These are phyloP conservation scores for Alternaria atra DNA, from an alignment of 2,329 filamentous ascomycete genomes.

Conservation along the genomic window DNA sequence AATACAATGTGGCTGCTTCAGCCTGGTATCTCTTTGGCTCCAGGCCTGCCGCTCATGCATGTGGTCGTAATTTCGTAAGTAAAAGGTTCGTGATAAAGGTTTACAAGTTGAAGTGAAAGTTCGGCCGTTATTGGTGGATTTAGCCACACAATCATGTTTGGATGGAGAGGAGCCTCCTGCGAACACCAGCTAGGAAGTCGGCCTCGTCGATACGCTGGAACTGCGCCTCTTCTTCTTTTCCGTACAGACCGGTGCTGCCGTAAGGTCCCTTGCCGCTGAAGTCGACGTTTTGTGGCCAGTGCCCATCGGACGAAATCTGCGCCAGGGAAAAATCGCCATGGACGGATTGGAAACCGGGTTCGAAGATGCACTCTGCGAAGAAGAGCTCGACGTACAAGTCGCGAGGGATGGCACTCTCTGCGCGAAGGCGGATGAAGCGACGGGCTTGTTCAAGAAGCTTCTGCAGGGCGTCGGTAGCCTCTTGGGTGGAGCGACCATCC, in stretches of 20 bases:
- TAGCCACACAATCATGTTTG: conserved; percentile 42
- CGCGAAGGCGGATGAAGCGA: conserved; percentile 51
- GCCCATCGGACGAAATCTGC: conserved; percentile 51
- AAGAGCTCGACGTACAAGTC: conserved; percentile 60
- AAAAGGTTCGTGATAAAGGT: conserved; percentile 24
- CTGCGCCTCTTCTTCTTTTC: conserved; percentile 56
- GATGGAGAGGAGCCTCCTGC: conserved; percentile 48
- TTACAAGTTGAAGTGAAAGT: conserved; percentile 34
- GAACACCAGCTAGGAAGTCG: conserved; percentile 51
- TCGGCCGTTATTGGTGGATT: conserved; percentile 23
- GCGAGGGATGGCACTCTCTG: conserved; percentile 47
- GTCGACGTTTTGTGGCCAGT: conserved; percentile 52
- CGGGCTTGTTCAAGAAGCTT: conserved; percentile 54
- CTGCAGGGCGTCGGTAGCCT: conserved; percentile 50
- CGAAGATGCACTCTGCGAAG: conserved; percentile 62
- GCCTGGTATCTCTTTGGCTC: conserved; percentile 45
- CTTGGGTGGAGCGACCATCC: conserved; percentile 47
- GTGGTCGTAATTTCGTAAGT: conserved; percentile 40
- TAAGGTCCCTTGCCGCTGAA: conserved; percentile 59
- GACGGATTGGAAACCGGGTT: conserved; percentile 56
- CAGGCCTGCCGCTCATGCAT: conserved; percentile 45
- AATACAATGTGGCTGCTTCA: conserved; percentile 32
- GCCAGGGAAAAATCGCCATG: conserved; percentile 60
- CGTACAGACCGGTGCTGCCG: conserved; percentile 60
- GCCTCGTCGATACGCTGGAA: conserved; percentile 52